Conservation (phyloP, 345 rosid genomes). For the Raphanus sativus region DNA sequence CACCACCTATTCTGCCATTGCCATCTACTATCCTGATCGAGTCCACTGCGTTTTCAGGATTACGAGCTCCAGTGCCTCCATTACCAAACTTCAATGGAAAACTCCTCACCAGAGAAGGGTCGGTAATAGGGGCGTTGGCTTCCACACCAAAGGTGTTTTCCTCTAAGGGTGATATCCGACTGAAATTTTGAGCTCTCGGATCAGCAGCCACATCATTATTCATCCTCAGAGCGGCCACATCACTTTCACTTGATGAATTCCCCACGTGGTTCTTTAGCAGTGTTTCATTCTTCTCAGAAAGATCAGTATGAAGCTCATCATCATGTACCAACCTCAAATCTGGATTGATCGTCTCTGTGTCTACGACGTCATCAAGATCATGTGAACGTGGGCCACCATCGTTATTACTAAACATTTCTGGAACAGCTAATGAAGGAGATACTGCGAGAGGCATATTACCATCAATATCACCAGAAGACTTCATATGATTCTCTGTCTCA, state of each 20-base stretch:
- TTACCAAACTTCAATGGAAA: conserved; percentile 31
- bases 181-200: conserved; percentile 31
- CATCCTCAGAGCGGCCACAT: conserved; percentile 33
- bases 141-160: conserved; percentile 30
- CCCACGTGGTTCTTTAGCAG: conserved; percentile 18
- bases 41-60: conserved; percentile 40
- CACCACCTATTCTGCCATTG: conserved; percentile 45
- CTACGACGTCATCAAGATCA: conserved; percentile 24
- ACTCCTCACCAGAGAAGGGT: conserved; percentile 37
- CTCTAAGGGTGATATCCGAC: conserved; percentile 29
- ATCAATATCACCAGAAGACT: conserved; percentile 28
- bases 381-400: conserved; percentile 25
- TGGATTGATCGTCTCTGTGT: conserved; percentile 24
- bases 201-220: conserved; percentile 39
- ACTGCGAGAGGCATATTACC: conserved; percentile 28
- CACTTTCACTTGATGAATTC: conserved; percentile 23
- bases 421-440: conserved; percentile 29
- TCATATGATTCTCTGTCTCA: conserved; percentile 24
- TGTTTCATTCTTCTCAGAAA: conserved; percentile 31
- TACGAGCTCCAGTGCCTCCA: conserved; percentile 29
- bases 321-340: too few species aligned
- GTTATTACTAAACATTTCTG: conserved; percentile 25
- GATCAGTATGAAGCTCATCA: conserved; percentile 29
- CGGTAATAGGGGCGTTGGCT: conserved; percentile 36
- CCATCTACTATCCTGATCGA: conserved; percentile 29